phyloP scores from a whole-genome alignment of 1,139 yeast species.

The Yamadazyma diospyri region DNA sequence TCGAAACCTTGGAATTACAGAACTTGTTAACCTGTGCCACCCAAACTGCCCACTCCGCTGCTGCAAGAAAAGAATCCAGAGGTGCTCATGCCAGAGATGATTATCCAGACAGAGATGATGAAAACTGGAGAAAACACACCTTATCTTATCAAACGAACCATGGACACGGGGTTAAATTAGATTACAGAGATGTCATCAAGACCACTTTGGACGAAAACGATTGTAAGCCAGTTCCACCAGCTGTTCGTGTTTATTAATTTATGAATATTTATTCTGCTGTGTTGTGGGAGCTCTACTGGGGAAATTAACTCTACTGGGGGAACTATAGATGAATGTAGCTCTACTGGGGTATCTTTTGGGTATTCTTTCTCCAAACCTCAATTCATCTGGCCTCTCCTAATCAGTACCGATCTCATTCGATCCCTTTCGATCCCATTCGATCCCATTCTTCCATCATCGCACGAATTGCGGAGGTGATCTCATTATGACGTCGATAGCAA shows the following conservation, averaged over 20 bases:
- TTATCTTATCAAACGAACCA: slow-evolving; percentile 80
- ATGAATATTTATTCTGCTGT: too few species aligned
- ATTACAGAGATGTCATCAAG: slow-evolving; percentile 82
- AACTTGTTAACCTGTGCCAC: slow-evolving; percentile 96
- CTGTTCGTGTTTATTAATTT: slow-evolving; percentile 80
- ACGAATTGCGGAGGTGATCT: too few species aligned
- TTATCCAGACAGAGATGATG: slow-evolving; percentile 93
- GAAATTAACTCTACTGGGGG: too few species aligned
- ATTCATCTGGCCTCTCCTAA: too few species aligned
- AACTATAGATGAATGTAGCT: too few species aligned
- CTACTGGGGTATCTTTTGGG: too few species aligned
- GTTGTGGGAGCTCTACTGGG: too few species aligned
- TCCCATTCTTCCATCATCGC: too few species aligned
- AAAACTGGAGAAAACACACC: slow-evolving; percentile 96
- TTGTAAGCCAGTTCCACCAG: slow-evolving; percentile 96
- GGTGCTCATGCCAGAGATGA: slow-evolving; percentile 99
- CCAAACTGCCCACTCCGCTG: slow-evolving; percentile 93
- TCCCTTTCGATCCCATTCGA: too few species aligned
- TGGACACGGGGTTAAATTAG: slow-evolving; percentile 72
- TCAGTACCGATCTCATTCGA: too few species aligned
- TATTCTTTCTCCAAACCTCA: too few species aligned
- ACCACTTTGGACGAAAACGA: slow-evolving; percentile 87
- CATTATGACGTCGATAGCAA: too few species aligned
- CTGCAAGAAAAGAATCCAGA: slow-evolving; percentile 95
- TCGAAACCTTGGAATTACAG: slow-evolving; percentile 93